Evolutionary conservation across 1,284 basidiomycete species (phyloP).

Genomic region (Tylopilus sp.): DNA sequence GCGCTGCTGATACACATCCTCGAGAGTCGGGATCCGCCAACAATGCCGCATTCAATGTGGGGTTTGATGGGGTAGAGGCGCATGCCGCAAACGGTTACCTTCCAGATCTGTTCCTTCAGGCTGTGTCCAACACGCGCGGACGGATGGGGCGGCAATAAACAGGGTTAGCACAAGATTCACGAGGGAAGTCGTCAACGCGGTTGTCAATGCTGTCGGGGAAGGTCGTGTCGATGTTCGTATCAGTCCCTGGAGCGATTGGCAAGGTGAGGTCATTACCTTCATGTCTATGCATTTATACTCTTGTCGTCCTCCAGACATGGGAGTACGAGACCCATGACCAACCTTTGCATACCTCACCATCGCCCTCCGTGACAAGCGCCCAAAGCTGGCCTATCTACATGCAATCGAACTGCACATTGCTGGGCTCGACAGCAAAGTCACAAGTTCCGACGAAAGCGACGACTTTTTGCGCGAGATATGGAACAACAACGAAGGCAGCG

Average conservation of each 20-base stretch:
- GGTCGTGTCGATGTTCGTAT: conserved; percentile 61
- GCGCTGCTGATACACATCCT: too few species aligned
- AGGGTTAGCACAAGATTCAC: too few species aligned
- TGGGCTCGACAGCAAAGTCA: conserved; percentile 19
- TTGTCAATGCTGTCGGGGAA: conserved; percentile 52
- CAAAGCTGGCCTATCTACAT: conserved; percentile 68
- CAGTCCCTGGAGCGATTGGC: conserved; percentile 59
- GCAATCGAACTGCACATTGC: conserved; percentile 58
- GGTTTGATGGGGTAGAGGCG: too few species aligned
- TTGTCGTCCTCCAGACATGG: conserved; percentile 37
- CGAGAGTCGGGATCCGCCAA: too few species aligned
- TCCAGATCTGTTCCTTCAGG: too few species aligned
- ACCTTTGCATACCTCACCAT: conserved; percentile 53
- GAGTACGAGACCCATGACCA: conserved; percentile 49
- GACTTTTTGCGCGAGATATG: conserved; percentile 46
- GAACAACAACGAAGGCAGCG: conserved; percentile 31
- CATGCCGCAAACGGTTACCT: too few species aligned
- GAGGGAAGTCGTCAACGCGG: neutral
- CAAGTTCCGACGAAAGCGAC: conserved; percentile 8
- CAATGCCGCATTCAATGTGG: too few species aligned
- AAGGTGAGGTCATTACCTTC: conserved; percentile 35
- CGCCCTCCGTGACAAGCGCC: conserved; percentile 43
- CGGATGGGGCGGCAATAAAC: too few species aligned
- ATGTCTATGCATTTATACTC: neutral
- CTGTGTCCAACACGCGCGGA: too few species aligned